Conservation (phyloP, 495 filamentous ascomycete genomes). For the Monascus purpureus region DNA sequence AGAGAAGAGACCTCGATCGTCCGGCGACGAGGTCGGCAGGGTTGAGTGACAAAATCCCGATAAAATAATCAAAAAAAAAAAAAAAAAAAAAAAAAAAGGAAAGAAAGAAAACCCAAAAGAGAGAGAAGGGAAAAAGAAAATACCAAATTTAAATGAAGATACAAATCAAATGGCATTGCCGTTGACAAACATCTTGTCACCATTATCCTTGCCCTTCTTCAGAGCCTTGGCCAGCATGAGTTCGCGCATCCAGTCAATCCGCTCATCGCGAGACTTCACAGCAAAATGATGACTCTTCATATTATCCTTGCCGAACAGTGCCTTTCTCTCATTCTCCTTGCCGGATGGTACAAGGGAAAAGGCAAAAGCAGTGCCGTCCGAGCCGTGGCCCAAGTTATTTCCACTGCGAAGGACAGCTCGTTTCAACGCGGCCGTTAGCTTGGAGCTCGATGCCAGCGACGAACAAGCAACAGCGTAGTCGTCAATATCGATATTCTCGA, state of each 20-base stretch:
- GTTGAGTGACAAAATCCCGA: too few species aligned
- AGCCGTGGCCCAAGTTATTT: slow-evolving; percentile 32
- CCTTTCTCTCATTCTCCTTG: slow-evolving; percentile 37
- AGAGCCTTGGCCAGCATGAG: slow-evolving; percentile 91
- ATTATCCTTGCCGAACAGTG: slow-evolving; percentile 15
- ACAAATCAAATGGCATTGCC: slow-evolving; percentile 65
- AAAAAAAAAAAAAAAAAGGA: slow-evolving; percentile 1
- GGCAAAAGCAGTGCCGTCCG: slow-evolving; percentile 54
- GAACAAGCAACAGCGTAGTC: slow-evolving; percentile 92
- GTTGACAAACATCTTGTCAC: slow-evolving; percentile 70
- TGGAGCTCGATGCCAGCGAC: slow-evolving; percentile 51
- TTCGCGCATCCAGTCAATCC: slow-evolving; percentile 98
- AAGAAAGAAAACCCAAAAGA: slow-evolving; percentile 1
- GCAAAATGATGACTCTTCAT: slow-evolving; percentile 91
- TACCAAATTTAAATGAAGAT: too few species aligned
- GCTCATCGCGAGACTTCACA: slow-evolving; percentile 69
- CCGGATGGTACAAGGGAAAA: slow-evolving; percentile 82
- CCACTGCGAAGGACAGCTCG: slow-evolving; percentile 55
- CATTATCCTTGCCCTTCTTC: slow-evolving; percentile 58
- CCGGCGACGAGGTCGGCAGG: too few species aligned
- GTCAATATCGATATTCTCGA: slow-evolving; percentile 85
- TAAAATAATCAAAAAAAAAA: background rate
- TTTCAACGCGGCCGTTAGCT: slow-evolving; percentile 80
- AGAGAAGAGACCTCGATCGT: too few species aligned
- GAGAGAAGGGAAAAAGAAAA: too few species aligned